A percentile compares a stretch with the other conserved stretches of the same genome.
phyloP scores from a whole-genome alignment of 1,139 yeast genomes.

The Ogataea hybrid region DNA sequence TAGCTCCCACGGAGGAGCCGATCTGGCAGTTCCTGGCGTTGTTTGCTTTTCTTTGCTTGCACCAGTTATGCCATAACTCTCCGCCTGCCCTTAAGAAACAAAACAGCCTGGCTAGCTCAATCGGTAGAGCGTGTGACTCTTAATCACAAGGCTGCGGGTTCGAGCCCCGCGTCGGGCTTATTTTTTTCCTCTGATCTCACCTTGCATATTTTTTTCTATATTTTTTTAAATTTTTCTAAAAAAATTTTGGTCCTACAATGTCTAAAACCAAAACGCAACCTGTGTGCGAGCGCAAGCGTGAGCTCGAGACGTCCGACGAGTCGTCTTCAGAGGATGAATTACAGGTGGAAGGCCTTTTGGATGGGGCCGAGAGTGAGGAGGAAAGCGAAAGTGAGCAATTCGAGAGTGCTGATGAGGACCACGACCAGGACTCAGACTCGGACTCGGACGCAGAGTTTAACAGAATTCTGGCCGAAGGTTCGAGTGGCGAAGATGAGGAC shows the following conservation, averaged over 20 bases:
- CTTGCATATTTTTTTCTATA: background rate
- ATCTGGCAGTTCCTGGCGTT: no score
- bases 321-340: slow-evolving; percentile 35
- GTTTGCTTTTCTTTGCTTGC: no score
- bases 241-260: slow-evolving; percentile 8
- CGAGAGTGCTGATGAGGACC: slow-evolving; percentile 34
- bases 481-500: slow-evolving; percentile 36
- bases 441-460: slow-evolving; percentile 67
- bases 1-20: no score
- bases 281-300: slow-evolving; percentile 32
- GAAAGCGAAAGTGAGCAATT: slow-evolving; percentile 34
- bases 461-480: slow-evolving; percentile 47
- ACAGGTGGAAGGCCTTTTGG: slow-evolving; percentile 38
- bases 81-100: background rate
- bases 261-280: slow-evolving; percentile 5
- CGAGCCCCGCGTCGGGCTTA: slow-evolving; percentile 27
- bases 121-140: slow-evolving; percentile 28
- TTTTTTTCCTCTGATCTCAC: background rate
- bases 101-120: slow-evolving; percentile 26
- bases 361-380: slow-evolving; percentile 30
- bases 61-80: background rate
- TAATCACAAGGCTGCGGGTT: slow-evolving; percentile 28
- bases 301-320: slow-evolving; percentile 29
- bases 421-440: slow-evolving; percentile 26
- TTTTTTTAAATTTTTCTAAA: slow-evolving; percentile 5